These are phyloP conservation scores for Jackrogersella minutella DNA, from an alignment of 495 filamentous ascomycete species.

Conservation along the genomic window DNA sequence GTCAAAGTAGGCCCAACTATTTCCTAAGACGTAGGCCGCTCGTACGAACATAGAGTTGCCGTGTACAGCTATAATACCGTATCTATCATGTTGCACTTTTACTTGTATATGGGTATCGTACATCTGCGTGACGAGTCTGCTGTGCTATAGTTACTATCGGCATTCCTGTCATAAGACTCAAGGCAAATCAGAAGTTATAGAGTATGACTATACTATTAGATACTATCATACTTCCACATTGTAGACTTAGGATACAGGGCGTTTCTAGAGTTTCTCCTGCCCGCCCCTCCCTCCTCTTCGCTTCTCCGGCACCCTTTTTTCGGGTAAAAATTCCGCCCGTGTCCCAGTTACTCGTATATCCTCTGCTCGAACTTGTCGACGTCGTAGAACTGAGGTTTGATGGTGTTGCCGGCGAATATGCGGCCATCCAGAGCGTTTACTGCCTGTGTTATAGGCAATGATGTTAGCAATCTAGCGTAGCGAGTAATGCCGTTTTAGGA, in stretches of 20 bases:
- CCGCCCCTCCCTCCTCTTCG: neutral
- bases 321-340: neutral
- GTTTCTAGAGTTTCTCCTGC: too few relatives aligned
- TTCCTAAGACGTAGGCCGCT: too few relatives aligned
- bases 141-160: neutral
- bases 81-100: too few relatives aligned
- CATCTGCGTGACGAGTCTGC: neutral
- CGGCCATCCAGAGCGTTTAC: constrained; percentile 86
- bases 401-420: constrained; percentile 85
- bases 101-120: too few relatives aligned
- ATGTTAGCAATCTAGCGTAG: too few relatives aligned
- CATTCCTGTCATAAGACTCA: neutral
- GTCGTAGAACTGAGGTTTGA: constrained; percentile 80
- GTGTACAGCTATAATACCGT: too few relatives aligned
- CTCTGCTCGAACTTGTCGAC: constrained; percentile 79
- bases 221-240: too few relatives aligned
- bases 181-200: neutral
- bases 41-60: too few relatives aligned
- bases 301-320: neutral
- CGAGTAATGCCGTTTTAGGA: too few relatives aligned
- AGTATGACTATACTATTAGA: too few relatives aligned
- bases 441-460: constrained; percentile 70
- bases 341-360: constrained; percentile 62
- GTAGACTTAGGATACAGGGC: too few relatives aligned
- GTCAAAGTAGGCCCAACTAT: too few relatives aligned